These are phyloP conservation scores for Solanum dulcamara DNA, from an alignment of 257 asterid species.

Conservation along the genomic window DNA sequence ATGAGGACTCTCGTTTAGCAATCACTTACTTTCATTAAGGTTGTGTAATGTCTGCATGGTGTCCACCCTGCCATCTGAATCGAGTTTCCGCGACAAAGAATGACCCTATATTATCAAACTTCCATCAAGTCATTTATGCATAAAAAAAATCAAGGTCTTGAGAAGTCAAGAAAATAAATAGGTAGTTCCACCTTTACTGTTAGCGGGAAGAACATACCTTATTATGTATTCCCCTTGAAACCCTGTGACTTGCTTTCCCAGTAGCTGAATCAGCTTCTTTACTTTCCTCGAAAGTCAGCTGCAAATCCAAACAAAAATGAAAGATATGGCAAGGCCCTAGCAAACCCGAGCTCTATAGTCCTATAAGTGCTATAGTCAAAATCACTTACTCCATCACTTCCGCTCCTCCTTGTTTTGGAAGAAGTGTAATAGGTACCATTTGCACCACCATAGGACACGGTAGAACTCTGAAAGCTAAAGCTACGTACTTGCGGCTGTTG, in stretches of 20 bases:
- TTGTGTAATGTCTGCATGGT: slow-evolving; percentile 81
- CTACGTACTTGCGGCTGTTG: slow-evolving; percentile 48
- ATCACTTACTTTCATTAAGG: slow-evolving; percentile 52
- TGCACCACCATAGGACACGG: slow-evolving; percentile 73
- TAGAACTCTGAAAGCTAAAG: slow-evolving; percentile 70
- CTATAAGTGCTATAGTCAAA: background rate
- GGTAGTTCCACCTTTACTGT: background rate
- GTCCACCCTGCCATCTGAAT: slow-evolving; percentile 78
- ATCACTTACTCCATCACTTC: slow-evolving; percentile 79
- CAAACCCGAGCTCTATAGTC: background rate
- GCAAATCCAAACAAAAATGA: slow-evolving; percentile 3
- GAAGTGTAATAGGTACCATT: slow-evolving; percentile 72
- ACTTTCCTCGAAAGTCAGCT: slow-evolving; percentile 73
- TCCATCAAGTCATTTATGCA: slow-evolving; percentile 4
- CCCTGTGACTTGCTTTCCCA: slow-evolving; percentile 70
- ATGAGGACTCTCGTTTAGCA: background rate
- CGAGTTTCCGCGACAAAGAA: slow-evolving; percentile 64
- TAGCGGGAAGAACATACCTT: slow-evolving; percentile 33
- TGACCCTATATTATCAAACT: slow-evolving; percentile 55
- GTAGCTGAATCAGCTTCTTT: slow-evolving; percentile 88
- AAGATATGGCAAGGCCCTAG: background rate
- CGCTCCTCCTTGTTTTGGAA: slow-evolving; percentile 61
- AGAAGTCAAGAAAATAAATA: background rate
- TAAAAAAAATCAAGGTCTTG: background rate
- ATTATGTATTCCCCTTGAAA: slow-evolving; percentile 59